Base-by-base conservation (phyloP, 1,139 yeast genomes). In the Protomyces arabidopsidicola region DNA sequence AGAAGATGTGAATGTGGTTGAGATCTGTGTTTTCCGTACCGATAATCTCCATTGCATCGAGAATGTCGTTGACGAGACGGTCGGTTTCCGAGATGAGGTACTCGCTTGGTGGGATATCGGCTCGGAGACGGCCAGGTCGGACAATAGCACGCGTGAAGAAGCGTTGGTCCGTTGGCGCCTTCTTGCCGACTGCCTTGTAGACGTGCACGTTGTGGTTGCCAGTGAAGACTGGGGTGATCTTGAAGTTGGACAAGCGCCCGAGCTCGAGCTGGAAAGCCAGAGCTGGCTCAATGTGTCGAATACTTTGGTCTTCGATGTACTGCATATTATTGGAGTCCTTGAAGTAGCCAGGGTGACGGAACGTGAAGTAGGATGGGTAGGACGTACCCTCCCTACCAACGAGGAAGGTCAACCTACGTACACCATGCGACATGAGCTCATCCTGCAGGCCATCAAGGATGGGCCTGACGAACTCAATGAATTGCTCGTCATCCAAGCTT, bases 231-330 rank as follows among this genome's bases (percentile, higher is more conserved):
- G 97, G 98, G 75, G 87, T 90, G 76, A 93, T 90, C 77, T 89
- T 86, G 78, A 93, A 93, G 79, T 93, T 95, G 58, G 95, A 89
- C 77, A 93, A 82, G 79, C 98, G 86, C 72, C 90, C 95, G 70
- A 93, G 82, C 78, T 93, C 98, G 72, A 93, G 82, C 79, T 93
- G 98, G 87, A 86, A 93, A 65, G 98, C 98, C 72, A 93, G 81
- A 54, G 98, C 97, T 38, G 98, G 98, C 77, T 93, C 98, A 72
- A 93, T 90, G 74, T 93, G 97, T 79, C 98, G 91, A 75, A 93
- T 89, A 45, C 91, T 91, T 78, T 87, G 84, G 78, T 93, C 96
- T 69, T 78, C 81, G 45, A 64, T 67, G 42, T 63, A 65, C 24
- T 45, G 50, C 36, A 39, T 16, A 12, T 51, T 45, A 24, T 60